A percentile compares a stretch with the other conserved stretches of the same genome.
Evolutionary conservation across 2,329 filamentous ascomycete genomes (phyloP).

Genomic region (Coleophoma eucalyptorum): DNA sequence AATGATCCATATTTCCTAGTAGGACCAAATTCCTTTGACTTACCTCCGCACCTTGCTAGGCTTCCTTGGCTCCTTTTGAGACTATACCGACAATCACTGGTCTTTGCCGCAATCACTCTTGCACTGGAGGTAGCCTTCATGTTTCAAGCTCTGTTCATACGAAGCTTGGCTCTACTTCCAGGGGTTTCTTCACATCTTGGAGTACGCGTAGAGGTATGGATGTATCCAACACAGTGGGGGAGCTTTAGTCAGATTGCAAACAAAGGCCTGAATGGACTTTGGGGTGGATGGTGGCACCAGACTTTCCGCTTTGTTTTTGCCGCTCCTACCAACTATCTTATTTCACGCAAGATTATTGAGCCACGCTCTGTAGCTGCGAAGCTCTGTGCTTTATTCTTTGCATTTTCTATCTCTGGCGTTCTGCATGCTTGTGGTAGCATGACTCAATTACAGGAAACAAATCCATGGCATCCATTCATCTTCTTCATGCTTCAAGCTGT

Average conservation of each 20-base stretch:
- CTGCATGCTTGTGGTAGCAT: constrained; percentile 71
- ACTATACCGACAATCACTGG: constrained; percentile 52
- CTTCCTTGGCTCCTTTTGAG: constrained; percentile 43
- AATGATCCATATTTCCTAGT: constrained; percentile 75
- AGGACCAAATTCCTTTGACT: constrained; percentile 38
- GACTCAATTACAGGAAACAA: constrained; percentile 52
- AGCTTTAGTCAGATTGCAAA: constrained; percentile 52
- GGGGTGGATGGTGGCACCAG: constrained; percentile 90
- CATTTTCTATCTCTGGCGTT: constrained; percentile 63
- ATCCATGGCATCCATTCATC: constrained; percentile 47
- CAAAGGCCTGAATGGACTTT: constrained; percentile 73
- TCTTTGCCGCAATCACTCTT: constrained; percentile 50
- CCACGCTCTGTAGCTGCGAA: constrained; percentile 27
- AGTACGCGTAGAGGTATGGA: constrained; percentile 54
- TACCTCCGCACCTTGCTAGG: constrained; percentile 38
- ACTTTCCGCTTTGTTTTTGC: constrained; percentile 73
- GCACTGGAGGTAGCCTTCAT: constrained; percentile 60
- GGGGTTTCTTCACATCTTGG: constrained; percentile 41
- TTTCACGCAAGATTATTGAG: constrained; percentile 33
- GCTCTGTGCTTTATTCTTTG: constrained; percentile 37
- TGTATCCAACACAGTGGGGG: constrained; percentile 58
- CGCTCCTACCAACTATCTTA: constrained; percentile 50
- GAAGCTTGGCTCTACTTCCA: constrained; percentile 40
- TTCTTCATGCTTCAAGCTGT: constrained; percentile 73
- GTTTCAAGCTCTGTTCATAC: constrained; percentile 48